A percentile compares a stretch with the other conserved stretches of the same genome.
These are phyloP conservation scores for Silene uniflora DNA, from an alignment of 148 eudicot species.

Conservation along the genomic window DNA sequence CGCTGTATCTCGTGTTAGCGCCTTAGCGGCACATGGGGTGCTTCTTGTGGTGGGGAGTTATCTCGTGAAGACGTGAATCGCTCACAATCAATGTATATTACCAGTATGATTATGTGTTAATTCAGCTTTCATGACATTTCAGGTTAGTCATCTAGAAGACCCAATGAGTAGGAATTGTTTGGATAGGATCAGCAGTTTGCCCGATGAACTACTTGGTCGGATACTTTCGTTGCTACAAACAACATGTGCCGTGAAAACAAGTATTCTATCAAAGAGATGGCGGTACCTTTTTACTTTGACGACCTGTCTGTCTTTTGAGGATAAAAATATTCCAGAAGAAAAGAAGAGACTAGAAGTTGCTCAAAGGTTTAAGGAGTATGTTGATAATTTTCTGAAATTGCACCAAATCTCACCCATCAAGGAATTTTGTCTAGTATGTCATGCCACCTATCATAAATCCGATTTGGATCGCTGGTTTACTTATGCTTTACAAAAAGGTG, in stretches of 20 bases:
- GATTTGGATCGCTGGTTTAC: no score
- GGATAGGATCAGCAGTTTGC: not conserved
- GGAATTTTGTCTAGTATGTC: not conserved
- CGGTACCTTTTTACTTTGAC: not conserved
- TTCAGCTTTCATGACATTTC: no score
- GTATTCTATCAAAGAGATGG: not conserved
- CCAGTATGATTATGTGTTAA: no score
- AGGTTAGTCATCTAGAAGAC: no score
- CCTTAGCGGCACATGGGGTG: no score
- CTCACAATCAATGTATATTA: no score
- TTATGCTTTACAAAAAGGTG: no score
- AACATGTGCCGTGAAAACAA: not conserved
- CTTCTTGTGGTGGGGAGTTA: no score
- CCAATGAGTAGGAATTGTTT: not conserved
- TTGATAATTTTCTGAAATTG: not conserved
- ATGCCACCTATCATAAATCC: not conserved
- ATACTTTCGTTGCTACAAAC: not conserved
- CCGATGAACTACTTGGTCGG: not conserved
- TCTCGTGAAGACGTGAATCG: no score
- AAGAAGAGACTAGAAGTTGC: no score
- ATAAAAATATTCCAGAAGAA: not conserved
- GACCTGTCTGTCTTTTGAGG: not conserved
- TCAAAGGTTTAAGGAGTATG: not conserved
- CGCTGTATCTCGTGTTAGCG: no score
- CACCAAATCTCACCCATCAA: conserved; percentile 1